A percentile compares a stretch with the other conserved stretches of the same genome.
phyloP scores from a whole-genome alignment of 140 eudicot genomes.

The Oenanthe javanica region DNA sequence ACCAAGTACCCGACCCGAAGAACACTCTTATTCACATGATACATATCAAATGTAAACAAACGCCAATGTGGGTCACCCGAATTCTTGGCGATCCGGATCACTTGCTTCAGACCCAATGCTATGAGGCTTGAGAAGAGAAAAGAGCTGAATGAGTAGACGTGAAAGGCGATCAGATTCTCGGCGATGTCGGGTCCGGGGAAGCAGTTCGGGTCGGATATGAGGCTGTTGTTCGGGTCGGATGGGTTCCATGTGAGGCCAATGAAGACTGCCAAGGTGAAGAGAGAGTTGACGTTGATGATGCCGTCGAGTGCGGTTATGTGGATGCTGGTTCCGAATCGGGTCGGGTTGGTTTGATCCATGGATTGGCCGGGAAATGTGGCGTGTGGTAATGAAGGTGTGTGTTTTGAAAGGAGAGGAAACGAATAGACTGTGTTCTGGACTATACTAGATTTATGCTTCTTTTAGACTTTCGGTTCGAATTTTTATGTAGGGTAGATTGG shows the following conservation, averaged over 20 bases:
- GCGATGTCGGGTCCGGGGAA: conserved; percentile 38
- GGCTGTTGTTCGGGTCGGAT: conserved; percentile 55
- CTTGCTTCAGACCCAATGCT: conserved; percentile 83
- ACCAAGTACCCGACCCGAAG: conserved; percentile 74
- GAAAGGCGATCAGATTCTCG: conserved; percentile 65
- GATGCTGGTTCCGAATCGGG: conserved; percentile 58
- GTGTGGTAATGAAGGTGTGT: neutral
- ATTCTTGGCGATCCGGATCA: conserved; percentile 46
- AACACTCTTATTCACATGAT: conserved; percentile 40
- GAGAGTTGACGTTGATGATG: conserved; percentile 68
- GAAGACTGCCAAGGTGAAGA: conserved; percentile 94
- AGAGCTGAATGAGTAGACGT: conserved; percentile 85
- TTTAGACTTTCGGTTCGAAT: neutral
- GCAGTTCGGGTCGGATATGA: conserved; percentile 43
- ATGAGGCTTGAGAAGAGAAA: conserved; percentile 85
- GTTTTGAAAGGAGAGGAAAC: neutral
- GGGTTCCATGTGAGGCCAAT: conserved; percentile 92
- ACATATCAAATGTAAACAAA: conserved; percentile 43
- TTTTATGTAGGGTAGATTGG: neutral
- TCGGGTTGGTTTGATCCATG: conserved; percentile 21
- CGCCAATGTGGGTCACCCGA: conserved; percentile 33
- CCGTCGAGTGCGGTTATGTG: conserved; percentile 91
- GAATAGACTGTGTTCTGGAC: neutral
- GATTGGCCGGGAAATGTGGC: neutral
- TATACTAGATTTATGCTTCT: neutral